Conservation (phyloP, 768 basidiomycete species). For the Lactifluus hygrophoroides region DNA sequence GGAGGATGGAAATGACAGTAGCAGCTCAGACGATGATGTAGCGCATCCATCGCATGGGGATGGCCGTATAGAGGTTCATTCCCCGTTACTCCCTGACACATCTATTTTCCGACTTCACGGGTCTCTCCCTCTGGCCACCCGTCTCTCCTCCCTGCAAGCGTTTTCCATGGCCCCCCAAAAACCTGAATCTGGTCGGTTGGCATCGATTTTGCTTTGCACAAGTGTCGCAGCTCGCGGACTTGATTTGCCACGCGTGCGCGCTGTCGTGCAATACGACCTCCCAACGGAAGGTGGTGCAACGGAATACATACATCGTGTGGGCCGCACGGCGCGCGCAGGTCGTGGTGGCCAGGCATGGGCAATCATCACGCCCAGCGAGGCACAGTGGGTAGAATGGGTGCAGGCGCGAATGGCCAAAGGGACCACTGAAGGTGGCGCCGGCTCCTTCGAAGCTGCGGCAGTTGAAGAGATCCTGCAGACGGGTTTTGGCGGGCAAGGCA, state of each 20-base stretch:
- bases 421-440: conserved; percentile 26
- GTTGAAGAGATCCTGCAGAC: conserved; percentile 64
- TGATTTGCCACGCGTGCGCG: conserved; percentile 88
- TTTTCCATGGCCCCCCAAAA: conserved; percentile 49
- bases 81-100: conserved; percentile 72
- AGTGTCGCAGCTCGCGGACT: conserved; percentile 98
- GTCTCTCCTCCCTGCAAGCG: conserved; percentile 72
- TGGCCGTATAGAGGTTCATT: conserved; percentile 48
- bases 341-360: conserved; percentile 95
- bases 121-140: conserved; percentile 72
- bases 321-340: conserved; percentile 93
- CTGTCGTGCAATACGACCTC: conserved; percentile 93
- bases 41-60: conserved; percentile 15
- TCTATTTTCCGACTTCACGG: conserved; percentile 88
- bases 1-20: conserved; percentile 7
- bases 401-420: conserved; percentile 69
- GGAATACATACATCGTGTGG: conserved; percentile 95
- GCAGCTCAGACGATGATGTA: conserved; percentile 24
- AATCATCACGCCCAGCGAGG: conserved; percentile 80
- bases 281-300: conserved; percentile 95
- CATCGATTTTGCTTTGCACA: conserved; percentile 85
- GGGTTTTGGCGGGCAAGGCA: conserved; percentile 80
- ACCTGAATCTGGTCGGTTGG: conserved; percentile 27
- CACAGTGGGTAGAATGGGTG: conserved; percentile 87
- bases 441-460: conserved; percentile 51